These are phyloP conservation scores for Rhinocladiella mackenziei DNA, from an alignment of 2,329 filamentous ascomycete species.

Conservation along the genomic window DNA sequence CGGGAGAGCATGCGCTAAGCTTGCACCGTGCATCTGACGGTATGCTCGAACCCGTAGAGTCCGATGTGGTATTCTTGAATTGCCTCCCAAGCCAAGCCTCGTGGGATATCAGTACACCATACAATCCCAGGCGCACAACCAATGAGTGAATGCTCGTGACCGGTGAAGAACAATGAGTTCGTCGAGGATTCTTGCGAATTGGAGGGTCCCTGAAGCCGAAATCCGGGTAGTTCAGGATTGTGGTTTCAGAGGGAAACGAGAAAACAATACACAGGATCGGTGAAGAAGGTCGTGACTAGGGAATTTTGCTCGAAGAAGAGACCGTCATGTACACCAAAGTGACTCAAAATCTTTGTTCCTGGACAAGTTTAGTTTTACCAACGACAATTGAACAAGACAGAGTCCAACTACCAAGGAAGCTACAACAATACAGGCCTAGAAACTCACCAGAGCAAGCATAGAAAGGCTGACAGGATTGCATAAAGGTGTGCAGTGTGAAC, in stretches of 20 bases:
- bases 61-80: background rate
- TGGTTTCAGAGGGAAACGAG: background rate
- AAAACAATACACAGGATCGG: constrained; percentile 8
- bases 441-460: constrained; percentile 8
- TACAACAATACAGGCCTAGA: too few species aligned
- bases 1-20: background rate
- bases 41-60: too few species aligned
- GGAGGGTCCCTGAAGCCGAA: constrained; percentile 1
- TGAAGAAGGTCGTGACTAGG: constrained; percentile 1
- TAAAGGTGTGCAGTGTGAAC: constrained; percentile 6
- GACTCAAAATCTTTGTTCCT: background rate
- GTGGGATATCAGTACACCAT: background rate
- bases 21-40: too few species aligned
- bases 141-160: background rate
- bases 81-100: too few species aligned
- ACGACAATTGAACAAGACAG: background rate
- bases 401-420: too few species aligned
- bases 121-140: background rate
- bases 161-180: background rate
- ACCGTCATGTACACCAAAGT: constrained; percentile 11
- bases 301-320: background rate
- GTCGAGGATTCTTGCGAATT: background rate
- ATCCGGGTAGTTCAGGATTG: background rate
- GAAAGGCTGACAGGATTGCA: constrained; percentile 4
- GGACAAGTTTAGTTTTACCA: constrained; percentile 5